A percentile compares a stretch with the other conserved stretches of the same genome.
These are phyloP conservation scores for Capronia epimyces DNA, from an alignment of 2,329 filamentous ascomycete genomes.

Conservation along the genomic window DNA sequence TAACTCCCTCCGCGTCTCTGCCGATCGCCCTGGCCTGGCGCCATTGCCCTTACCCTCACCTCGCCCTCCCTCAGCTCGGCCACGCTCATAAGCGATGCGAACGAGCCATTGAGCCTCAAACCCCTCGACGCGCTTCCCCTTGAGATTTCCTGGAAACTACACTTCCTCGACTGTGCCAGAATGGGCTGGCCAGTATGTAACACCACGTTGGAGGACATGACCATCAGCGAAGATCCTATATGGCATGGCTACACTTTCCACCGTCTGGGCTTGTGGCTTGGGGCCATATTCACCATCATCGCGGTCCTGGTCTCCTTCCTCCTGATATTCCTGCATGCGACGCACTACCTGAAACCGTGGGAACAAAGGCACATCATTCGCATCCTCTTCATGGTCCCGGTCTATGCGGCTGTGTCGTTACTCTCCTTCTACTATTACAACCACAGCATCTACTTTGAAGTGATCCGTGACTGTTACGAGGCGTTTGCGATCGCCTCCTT, in stretches of 20 bases:
- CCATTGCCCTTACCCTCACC: not conserved
- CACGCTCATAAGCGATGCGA: not conserved
- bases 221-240: conserved; percentile 43
- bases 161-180: conserved; percentile 4
- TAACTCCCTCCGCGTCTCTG: not conserved
- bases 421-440: conserved; percentile 69
- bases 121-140: not conserved
- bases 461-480: conserved; percentile 80
- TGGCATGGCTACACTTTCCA: conserved; percentile 55
- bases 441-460: conserved; percentile 73
- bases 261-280: conserved; percentile 50
- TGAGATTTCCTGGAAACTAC: not conserved
- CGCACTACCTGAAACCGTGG: conserved; percentile 54
- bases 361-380: conserved; percentile 71
- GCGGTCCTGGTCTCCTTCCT: conserved; percentile 49
- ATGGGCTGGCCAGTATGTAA: conserved; percentile 49
- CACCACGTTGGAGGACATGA: conserved; percentile 44
- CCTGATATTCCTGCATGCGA: conserved; percentile 54
- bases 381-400: conserved; percentile 80
- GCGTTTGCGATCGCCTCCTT: conserved; percentile 84
- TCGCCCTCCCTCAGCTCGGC: not conserved
- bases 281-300: conserved; percentile 49
- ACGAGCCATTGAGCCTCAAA: not conserved
- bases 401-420: conserved; percentile 71
- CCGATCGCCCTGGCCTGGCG: conserved; percentile 1